Percentiles rank a stretch among this genome's conserved stretches.
phyloP scores from a whole-genome alignment of 371 early-diverging fungal species.

The Catenaria anguillulae region DNA sequence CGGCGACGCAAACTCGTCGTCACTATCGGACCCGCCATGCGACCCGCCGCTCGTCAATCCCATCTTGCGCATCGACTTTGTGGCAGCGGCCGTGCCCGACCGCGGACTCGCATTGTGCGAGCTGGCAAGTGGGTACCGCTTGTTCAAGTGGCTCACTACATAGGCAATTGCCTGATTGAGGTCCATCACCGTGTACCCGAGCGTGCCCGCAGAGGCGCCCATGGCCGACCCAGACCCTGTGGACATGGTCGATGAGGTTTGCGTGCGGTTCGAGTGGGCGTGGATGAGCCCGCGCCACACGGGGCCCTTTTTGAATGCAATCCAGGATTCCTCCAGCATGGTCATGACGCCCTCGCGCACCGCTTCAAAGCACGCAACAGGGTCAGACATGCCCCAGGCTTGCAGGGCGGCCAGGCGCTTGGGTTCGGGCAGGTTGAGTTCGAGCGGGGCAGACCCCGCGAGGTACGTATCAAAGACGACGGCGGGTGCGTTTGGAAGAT shows the following conservation, averaged over 20 bases:
- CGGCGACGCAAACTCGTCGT: not conserved
- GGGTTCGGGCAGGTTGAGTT: not conserved
- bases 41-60: not conserved
- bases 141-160: not conserved
- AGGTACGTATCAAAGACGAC: conserved; percentile 2
- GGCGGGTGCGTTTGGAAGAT: not conserved
- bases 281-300: not conserved
- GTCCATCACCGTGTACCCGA: not conserved
- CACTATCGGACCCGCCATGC: not conserved
- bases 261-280: not conserved
- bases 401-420: not conserved
- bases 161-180: not conserved
- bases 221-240: not conserved
- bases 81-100: not conserved
- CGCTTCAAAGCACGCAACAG: not conserved
- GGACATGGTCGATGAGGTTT: not conserved
- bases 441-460: not conserved
- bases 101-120: not conserved
- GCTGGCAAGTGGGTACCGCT: not conserved
- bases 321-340: not conserved
- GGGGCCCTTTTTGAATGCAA: not conserved
- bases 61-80: not conserved
- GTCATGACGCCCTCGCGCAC: conserved; percentile 2
- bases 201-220: not conserved
- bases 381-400: not conserved